Percentiles rank a stretch among this genome's conserved stretches.
Evolutionary conservation across 352 stramenopile species (phyloP).

Genomic region (Globisporangium emineosum): DNA sequence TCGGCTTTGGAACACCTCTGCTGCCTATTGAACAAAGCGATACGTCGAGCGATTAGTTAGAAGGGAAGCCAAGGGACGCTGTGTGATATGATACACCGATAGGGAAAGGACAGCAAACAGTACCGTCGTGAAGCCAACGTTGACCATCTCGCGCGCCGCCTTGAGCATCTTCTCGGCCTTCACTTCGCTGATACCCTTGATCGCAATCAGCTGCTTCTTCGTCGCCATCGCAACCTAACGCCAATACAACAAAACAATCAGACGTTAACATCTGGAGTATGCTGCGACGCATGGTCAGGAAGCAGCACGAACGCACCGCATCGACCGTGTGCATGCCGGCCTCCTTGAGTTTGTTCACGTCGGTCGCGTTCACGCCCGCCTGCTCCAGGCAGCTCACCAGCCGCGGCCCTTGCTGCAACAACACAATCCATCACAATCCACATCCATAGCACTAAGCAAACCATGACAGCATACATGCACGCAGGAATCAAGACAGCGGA

Average conservation of each 20-base stretch:
- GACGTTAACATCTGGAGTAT: no score
- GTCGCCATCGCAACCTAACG: constrained; percentile 93
- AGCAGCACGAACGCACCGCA: constrained; percentile 53
- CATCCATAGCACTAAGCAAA: constrained; percentile 6
- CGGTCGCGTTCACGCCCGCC: constrained; percentile 95
- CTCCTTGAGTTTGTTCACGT: constrained; percentile 98
- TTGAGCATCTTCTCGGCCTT: constrained; percentile 99
- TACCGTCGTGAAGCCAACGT: constrained; percentile 99
- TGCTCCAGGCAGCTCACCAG: constrained; percentile 92
- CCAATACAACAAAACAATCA: background rate
- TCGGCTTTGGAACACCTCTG: constrained; percentile 83
- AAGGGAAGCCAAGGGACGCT: background rate
- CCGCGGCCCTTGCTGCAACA: constrained; percentile 61
- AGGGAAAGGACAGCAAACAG: background rate
- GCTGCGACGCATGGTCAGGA: no score
- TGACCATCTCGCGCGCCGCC: constrained; percentile 95
- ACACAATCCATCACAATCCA: constrained; percentile 11
- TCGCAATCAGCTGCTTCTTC: constrained; percentile 94
- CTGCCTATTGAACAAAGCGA: constrained; percentile 45
- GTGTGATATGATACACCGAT: no score
- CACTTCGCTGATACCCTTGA: constrained; percentile 99
- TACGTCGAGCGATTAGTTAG: background rate
- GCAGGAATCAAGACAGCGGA: background rate
- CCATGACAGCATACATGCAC: no score
- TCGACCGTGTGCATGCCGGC: constrained; percentile 98